Evolutionary conservation across 768 basidiomycete genomes (phyloP), one percentile per base, ranked within the genome.

Genomic region (Mycena chlorophos): DNA sequence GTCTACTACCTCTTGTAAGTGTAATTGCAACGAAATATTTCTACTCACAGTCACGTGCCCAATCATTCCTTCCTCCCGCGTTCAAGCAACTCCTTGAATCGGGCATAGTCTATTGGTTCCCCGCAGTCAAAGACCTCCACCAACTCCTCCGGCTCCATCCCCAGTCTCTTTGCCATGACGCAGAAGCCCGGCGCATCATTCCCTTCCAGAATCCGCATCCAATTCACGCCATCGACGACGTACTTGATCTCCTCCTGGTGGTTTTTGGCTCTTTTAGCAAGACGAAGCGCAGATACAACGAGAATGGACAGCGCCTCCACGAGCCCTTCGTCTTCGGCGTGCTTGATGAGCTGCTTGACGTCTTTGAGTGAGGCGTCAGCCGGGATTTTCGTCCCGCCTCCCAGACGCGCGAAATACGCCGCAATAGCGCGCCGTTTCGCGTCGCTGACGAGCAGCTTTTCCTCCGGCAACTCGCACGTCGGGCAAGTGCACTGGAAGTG

Each of bases 241-340:
- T 46, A 22, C 39, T 25, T 47, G 5, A 62, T 34, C 56, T 20
- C 25, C 26, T 57, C 52, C 1, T 17, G 13, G 3, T 22, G 8
- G 38, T 61, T 22, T 2, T 28, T 20, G 10, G 51, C 46, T 13
- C 45, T 47, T n/a, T 25, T 52, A 3, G 56, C 60, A 13, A 61
- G 17, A 3, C 60, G 56, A 34, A 57, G 3, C 16, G 34, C 60
- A 5, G 60, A 61, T 14, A 61, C 22, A 6, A 22, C 38, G 19
- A 61, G 45, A 20, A 57, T 43, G 10, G 49, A 54, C 29, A 50
- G 49, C 4, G 28, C 55, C 49, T 60, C 55, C 12, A 54, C 49
- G 13, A 60, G 59, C 23, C 56, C 55, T 22, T 61, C 60, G 39
- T 51, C 52, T 23, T 57, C 52, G 16, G 60, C 60, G 48, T 49